A percentile compares a stretch with the other conserved stretches of the same genome.
phyloP scores from a whole-genome alignment of 176 grass and related monocot genomes.

The Rhynchospora tenuis region DNA sequence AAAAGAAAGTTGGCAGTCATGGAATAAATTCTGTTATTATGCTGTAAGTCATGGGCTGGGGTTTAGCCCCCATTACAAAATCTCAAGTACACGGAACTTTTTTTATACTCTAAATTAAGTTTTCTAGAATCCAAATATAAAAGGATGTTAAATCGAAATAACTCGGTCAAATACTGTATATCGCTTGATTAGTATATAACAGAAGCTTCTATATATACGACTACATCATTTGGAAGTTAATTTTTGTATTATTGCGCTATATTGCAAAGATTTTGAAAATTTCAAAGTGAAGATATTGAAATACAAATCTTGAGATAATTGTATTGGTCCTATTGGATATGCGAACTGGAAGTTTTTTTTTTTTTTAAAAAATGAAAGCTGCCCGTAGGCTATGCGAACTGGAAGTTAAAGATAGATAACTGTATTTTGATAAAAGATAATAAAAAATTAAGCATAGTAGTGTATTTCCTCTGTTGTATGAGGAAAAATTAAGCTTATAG shows the following conservation, averaged over 20 bases:
- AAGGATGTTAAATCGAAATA: neutral
- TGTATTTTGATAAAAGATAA: neutral
- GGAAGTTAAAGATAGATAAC: neutral
- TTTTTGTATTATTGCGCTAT: neutral
- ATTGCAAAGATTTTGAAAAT: neutral
- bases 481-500: neutral
- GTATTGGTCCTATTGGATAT: no score
- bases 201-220: neutral
- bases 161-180: neutral
- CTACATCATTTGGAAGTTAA: neutral
- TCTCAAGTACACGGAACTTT: no score
- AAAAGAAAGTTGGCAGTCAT: neutral
- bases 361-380: no score
- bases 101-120: no score
- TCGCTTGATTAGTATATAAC: neutral
- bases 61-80: no score
- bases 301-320: neutral
- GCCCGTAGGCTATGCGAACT: neutral
- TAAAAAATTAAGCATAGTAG: neutral
- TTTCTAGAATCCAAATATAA: no score
- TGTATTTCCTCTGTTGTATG: neutral
- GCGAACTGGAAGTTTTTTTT: no score
- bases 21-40: neutral
- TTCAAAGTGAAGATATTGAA: neutral
- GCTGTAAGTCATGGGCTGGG: neutral